Evolutionary conservation across 2,329 filamentous ascomycete species (phyloP), one percentile per base, ranked within the genome.

Genomic region (Chaetothyriales sp.): DNA sequence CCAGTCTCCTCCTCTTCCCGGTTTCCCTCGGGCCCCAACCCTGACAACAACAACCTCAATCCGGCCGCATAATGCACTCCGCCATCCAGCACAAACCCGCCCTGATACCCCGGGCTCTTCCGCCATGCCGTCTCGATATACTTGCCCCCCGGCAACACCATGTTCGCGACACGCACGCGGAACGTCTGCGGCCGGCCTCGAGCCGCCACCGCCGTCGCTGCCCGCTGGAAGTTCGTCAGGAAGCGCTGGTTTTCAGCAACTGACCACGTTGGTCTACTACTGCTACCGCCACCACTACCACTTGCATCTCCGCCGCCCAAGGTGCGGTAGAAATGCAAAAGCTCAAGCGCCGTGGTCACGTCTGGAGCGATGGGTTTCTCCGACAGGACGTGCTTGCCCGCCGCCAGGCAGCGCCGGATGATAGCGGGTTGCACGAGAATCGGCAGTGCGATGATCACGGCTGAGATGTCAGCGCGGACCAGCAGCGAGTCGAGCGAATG

Each of bases 161-260:
- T 59, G 1, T 59, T 64, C 43, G 73, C 69, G 45, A 75, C 62
- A n/a, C 69, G 66, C 1, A 71, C 66, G 20, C 75, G 68, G 64
- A 80, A 78, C 1, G 70, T 69, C 22, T 75, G 65, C 1, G 78
- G 63, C 29, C 66, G 64, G 18, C 77, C 78, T 22, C 77, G 62
- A 6, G 67, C 64, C 25, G 67, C 61, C 7, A 77, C 66, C 51
- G 73, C 68, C 54, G 70, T 63, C 1, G 70, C 68, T 1, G 68
- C 75, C 50, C 69, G 70, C 4, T 67, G 46, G 62, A 71, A 77
- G 29, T 71, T 72, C 22, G 65, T 67, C 50, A 76, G 63, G 61
- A 73, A 80, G 47, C 78, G 72, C 63, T 72, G 77, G 62, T 81
- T 80, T 64, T 81, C 78, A 1, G 76, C 78, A 2, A 81, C 69